A percentile compares a stretch with the other conserved stretches of the same genome.
Conservation (phyloP, 495 filamentous ascomycete genomes). For the Hypoxylon subgilvum region DNA sequence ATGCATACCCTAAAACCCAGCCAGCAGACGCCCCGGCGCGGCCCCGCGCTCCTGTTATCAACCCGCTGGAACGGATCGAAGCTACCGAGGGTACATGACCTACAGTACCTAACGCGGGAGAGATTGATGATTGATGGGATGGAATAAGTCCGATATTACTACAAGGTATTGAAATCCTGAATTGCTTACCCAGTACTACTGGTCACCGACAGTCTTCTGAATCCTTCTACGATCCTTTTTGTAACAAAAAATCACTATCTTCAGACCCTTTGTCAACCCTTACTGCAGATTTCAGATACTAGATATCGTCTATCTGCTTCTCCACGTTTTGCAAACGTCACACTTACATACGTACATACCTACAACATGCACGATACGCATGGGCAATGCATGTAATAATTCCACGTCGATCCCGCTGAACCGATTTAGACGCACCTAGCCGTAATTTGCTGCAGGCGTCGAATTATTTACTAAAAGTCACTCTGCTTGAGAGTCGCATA, state of each 20-base stretch:
- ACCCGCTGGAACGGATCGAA: slow-evolving; percentile 26
- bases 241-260: neutral
- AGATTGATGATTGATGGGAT: neutral
- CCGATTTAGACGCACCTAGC: slow-evolving; percentile 9
- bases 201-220: slow-evolving; percentile 14
- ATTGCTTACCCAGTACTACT: neutral
- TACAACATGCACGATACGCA: slow-evolving; percentile 37
- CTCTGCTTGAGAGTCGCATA: too few species aligned
- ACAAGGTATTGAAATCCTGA: slow-evolving; percentile 9
- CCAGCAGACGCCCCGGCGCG: slow-evolving; percentile 19
- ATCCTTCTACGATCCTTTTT: neutral
- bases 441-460: slow-evolving; percentile 1
- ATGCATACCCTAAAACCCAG: slow-evolving; percentile 37
- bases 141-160: slow-evolving; percentile 1
- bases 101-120: too few species aligned
- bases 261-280: slow-evolving; percentile 7
- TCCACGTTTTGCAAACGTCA: slow-evolving; percentile 38
- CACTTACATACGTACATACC: slow-evolving; percentile 36
- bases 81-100: neutral
- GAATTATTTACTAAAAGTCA: neutral
- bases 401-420: slow-evolving; percentile 33
- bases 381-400: slow-evolving; percentile 36
- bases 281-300: slow-evolving; percentile 32
- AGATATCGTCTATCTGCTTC: slow-evolving; percentile 36
- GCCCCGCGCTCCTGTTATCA: slow-evolving; percentile 8